Base-by-base conservation (phyloP, 257 asterid genomes). In the Ophiorrhiza pumila region DNA sequence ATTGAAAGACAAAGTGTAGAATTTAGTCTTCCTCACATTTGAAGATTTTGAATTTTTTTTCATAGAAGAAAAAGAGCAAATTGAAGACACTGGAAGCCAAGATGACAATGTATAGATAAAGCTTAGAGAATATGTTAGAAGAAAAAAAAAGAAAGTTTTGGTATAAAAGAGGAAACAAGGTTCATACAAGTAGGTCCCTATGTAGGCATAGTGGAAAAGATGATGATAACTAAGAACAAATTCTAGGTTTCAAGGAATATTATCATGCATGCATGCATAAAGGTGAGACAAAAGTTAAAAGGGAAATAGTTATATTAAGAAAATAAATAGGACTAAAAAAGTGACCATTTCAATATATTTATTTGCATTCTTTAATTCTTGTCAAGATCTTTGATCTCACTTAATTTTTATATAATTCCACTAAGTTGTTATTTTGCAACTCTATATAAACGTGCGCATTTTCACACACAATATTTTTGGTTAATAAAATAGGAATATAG, bases 141-240 rank as follows among this genome's bases (percentile, higher is more conserved):
- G 23, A 23, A 10, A n/a, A 45, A 18, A 20, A 31, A 29, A 11
- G 2, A 43, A 7, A 23, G 4, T 18, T 66, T 0, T 45, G 23
- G 59, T 29, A 17, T 15, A 66, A 17, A 27, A 29, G 34, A 53
- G 42, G 49, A 39, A 29, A 53, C 32, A 52, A 39, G 65, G 67
- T 43, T 74, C 58, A 23, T 52, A 74, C 49, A 65, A 65, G 60
- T 65, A 46, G 78, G 78, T 49, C 63, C 73, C 35, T 5, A 65
- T 65, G 55, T 4, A 2, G 50, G 49, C 10, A 2, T 12, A 63
- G 0, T 35, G 18, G 13, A 20, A 39, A 10, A n/a, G n/a, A 23
- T 8, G 17, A 41, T 46, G 3, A 17, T 27, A 31, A 60, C 32
- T 17, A 66, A 65, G 39, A 43, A 42, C 39, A 2, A 65, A 65